These are phyloP conservation scores for Vitis cinerea DNA, from an alignment of 164 flowering plant genomes.

Conservation along the genomic window DNA sequence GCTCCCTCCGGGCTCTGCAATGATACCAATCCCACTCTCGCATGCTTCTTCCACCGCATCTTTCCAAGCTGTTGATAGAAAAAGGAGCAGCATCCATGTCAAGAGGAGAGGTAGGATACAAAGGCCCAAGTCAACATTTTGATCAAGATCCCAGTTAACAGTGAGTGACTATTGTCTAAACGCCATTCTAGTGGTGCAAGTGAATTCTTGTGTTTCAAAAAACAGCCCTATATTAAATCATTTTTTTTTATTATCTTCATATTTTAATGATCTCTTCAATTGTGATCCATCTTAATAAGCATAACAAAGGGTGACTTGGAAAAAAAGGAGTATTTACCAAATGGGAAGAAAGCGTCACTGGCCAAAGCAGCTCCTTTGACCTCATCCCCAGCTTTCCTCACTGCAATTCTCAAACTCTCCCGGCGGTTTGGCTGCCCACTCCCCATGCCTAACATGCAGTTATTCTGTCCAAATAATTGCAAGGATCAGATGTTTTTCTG, in stretches of 20 bases:
- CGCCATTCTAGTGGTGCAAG: too few species aligned
- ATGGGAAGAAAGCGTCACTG: too few species aligned
- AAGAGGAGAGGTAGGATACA: not conserved
- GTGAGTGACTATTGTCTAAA: too few species aligned
- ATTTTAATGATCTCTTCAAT: too few species aligned
- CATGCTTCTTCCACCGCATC: slow-evolving; percentile 99
- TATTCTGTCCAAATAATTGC: slow-evolving; percentile 48
- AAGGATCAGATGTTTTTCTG: slow-evolving; percentile 8
- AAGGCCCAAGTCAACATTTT: not conserved
- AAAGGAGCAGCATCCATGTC: not conserved
- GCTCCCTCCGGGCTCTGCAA: slow-evolving; percentile 96
- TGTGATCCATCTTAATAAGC: too few species aligned
- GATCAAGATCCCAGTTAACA: not conserved
- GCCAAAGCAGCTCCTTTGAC: slow-evolving; percentile 39
- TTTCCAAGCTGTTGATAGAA: slow-evolving; percentile 73
- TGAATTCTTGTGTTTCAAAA: too few species aligned
- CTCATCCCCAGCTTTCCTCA: slow-evolving; percentile 91
- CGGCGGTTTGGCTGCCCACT: slow-evolving; percentile 96
- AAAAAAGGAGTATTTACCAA: too few species aligned
- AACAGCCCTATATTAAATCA: too few species aligned
- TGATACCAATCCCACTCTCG: slow-evolving; percentile 62
- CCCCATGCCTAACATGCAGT: slow-evolving; percentile 98
- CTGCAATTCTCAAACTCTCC: slow-evolving; percentile 92
- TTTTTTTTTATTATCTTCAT: too few species aligned
- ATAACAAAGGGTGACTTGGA: too few species aligned